These are phyloP conservation scores for Solanum microdontum DNA, from an alignment of 257 asterid genomes.

Conservation along the genomic window DNA sequence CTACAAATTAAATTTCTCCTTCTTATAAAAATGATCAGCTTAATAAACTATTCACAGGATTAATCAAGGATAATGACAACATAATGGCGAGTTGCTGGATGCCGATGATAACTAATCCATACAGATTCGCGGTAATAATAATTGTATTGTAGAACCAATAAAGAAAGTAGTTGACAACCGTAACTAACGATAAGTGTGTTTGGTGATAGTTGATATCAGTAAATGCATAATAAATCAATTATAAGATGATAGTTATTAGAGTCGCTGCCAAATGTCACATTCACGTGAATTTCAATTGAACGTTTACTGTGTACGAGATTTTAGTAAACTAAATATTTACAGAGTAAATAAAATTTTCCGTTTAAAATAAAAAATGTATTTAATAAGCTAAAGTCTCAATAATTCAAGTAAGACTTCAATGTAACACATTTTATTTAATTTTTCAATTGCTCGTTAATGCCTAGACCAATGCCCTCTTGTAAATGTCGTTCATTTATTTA, in stretches of 20 bases:
- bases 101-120: neutral
- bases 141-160: neutral
- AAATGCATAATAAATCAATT: neutral
- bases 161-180: neutral
- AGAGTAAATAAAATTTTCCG: neutral
- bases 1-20: no score
- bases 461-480: neutral
- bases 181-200: neutral
- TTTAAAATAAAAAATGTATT: neutral
- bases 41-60: no score
- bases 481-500: neutral
- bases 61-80: neutral
- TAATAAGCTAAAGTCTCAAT: neutral
- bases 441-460: neutral
- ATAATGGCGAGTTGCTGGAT: neutral
- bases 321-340: neutral
- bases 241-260: neutral
- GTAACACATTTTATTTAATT: neutral
- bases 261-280: neutral
- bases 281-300: neutral
- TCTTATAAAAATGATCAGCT: no score
- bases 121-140: neutral
- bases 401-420: neutral
- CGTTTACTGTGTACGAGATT: rapidly evolving
- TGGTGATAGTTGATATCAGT: neutral